Conservation (phyloP, 2,329 filamentous ascomycete genomes). For the Cercospora beticola region DNA sequence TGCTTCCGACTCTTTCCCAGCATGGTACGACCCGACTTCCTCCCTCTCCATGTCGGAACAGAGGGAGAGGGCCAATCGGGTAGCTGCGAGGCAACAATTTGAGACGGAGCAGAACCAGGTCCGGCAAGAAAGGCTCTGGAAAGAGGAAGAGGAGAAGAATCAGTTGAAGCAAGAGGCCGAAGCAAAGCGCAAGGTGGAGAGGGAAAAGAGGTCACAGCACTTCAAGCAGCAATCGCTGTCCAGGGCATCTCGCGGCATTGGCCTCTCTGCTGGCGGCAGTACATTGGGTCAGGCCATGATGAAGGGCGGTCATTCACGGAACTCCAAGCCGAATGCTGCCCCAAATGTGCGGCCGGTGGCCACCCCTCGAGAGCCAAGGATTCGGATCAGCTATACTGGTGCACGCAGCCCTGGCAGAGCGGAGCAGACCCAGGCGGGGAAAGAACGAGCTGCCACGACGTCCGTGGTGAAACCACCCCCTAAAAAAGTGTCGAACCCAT, state of each 20-base stretch:
- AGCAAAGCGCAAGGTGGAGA: not conserved
- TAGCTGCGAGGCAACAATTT: slow-evolving; percentile 13
- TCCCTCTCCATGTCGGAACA: slow-evolving; percentile 28
- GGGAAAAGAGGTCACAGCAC: not conserved
- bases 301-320: not conserved
- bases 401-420: not conserved
- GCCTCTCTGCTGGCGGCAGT: not conserved
- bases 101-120: slow-evolving; percentile 15
- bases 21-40: slow-evolving; percentile 27
- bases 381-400: not conserved
- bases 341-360: not conserved
- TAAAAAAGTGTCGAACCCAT: slow-evolving; percentile 13
- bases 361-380: not conserved
- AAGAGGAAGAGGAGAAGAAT: slow-evolving; percentile 14
- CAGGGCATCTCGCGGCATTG: not conserved
- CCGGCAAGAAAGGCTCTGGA: slow-evolving; percentile 13
- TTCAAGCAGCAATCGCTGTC: not conserved
- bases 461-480: not conserved
- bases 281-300: slow-evolving; percentile 1
- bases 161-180: not conserved
- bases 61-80: slow-evolving; percentile 24
- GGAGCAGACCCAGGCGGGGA: not conserved
- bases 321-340: not conserved
- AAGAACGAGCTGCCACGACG: not conserved
- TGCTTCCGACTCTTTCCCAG: slow-evolving; percentile 3